Conservation (phyloP, 1,284 basidiomycete species). For the Ustilago lituana region DNA sequence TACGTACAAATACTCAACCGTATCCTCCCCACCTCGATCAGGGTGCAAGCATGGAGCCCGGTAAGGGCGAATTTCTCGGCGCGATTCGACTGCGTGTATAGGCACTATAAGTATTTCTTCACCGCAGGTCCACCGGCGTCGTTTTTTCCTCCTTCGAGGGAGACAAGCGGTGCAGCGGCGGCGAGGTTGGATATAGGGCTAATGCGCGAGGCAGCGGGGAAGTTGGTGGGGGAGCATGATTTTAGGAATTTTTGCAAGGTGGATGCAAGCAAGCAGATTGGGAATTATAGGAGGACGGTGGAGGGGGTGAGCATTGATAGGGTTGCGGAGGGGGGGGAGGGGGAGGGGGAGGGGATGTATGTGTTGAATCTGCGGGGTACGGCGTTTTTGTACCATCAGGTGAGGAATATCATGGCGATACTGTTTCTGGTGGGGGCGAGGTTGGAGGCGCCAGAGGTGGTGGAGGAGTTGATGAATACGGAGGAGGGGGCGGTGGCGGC, state of each 20-base stretch:
- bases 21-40: slow-evolving; percentile 87
- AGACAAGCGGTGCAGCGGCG: slow-evolving; percentile 10
- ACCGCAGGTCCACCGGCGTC: slow-evolving; percentile 47
- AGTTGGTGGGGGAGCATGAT: slow-evolving; percentile 89
- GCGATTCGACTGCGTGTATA: slow-evolving; percentile 83
- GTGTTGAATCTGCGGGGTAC: slow-evolving; percentile 88
- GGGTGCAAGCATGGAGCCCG: slow-evolving; percentile 94
- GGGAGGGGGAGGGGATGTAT: slow-evolving; percentile 68
- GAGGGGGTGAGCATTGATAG: slow-evolving; percentile 74
- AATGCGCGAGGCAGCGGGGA: slow-evolving; percentile 80
- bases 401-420: slow-evolving; percentile 92
- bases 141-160: slow-evolving; percentile 42
- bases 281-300: slow-evolving; percentile 77
- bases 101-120: slow-evolving; percentile 98
- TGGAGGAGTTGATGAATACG: slow-evolving; percentile 81
- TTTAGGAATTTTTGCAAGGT: slow-evolving; percentile 95
- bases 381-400: slow-evolving; percentile 96
- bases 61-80: slow-evolving; percentile 83
- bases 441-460: slow-evolving; percentile 78
- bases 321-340: slow-evolving; percentile 38
- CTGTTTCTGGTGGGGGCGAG: slow-evolving; percentile 87
- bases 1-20: slow-evolving; percentile 86
- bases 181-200: slow-evolving; percentile 65
- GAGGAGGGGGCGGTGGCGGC: slow-evolving; percentile 54
- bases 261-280: slow-evolving; percentile 93